Evolutionary conservation across 164 flowering plant species (phyloP).

Genomic region (Annona cherimola): DNA sequence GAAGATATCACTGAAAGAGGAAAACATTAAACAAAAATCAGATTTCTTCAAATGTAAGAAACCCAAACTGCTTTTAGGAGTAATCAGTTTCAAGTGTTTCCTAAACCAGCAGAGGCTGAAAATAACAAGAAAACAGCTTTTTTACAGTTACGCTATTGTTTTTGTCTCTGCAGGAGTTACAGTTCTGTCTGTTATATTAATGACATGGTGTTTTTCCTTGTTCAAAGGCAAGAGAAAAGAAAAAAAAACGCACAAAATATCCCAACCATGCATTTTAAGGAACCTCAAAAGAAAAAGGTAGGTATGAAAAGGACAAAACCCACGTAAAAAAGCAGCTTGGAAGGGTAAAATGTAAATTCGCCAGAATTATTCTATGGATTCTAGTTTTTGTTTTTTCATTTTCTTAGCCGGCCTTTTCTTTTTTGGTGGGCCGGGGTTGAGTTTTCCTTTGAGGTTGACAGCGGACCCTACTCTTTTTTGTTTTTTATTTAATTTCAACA

Average conservation of each 20-base stretch:
- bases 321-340: background rate
- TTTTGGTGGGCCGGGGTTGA: too few species aligned
- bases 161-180: background rate
- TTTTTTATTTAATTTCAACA: too few species aligned
- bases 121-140: background rate
- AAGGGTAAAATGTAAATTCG: background rate
- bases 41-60: background rate
- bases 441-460: background rate
- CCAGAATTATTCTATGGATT: too few species aligned
- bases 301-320: background rate
- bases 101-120: background rate
- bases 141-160: background rate
- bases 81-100: background rate
- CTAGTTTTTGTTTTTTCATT: too few species aligned
- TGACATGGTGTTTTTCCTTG: background rate
- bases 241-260: background rate
- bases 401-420: too few species aligned
- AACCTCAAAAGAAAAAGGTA: background rate
- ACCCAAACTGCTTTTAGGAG: background rate
- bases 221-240: background rate
- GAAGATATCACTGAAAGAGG: too few species aligned
- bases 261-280: background rate
- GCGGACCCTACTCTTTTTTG: background rate
- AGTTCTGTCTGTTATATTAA: background rate
- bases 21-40: background rate